Evolutionary conservation across 2,329 filamentous ascomycete genomes (phyloP).

Genomic region (Aspergillus sp.): DNA sequence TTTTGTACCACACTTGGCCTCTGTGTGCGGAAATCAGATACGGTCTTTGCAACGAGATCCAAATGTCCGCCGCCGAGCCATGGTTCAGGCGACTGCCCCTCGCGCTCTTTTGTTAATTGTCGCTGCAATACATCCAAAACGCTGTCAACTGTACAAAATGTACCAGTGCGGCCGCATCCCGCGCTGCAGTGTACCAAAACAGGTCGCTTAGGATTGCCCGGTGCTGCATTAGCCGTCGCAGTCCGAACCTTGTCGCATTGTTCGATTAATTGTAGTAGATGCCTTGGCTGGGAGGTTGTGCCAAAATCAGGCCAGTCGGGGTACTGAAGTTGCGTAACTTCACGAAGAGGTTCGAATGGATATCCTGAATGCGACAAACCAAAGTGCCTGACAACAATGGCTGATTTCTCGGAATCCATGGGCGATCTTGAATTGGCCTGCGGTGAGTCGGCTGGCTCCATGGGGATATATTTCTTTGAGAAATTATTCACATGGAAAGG

Average conservation of each 20-base stretch:
- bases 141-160: conserved; percentile 94
- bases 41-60: conserved; percentile 83
- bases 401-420: conserved; percentile 51
- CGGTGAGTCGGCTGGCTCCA: conserved; percentile 65
- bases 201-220: conserved; percentile 63
- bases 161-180: conserved; percentile 91
- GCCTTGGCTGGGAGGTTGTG: conserved; percentile 82
- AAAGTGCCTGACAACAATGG: conserved; percentile 85
- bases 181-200: conserved; percentile 95
- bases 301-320: conserved; percentile 98
- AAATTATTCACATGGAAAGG: conserved; percentile 73
- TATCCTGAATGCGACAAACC: conserved; percentile 75
- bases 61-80: conserved; percentile 74
- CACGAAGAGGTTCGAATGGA: conserved; percentile 84
- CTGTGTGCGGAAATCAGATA: conserved; percentile 88
- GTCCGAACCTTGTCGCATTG: conserved; percentile 72
- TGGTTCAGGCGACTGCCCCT: conserved; percentile 41
- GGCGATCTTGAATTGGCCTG: conserved; percentile 40
- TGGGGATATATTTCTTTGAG: conserved; percentile 79
- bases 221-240: conserved; percentile 35
- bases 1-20: conserved; percentile 96
- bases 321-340: conserved; percentile 94
- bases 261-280: conserved; percentile 87
- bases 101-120: conserved; percentile 56
- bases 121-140: conserved; percentile 96